These are phyloP conservation scores for Takashimella tepidaria DNA, from an alignment of 1,284 basidiomycete genomes.

Conservation along the genomic window DNA sequence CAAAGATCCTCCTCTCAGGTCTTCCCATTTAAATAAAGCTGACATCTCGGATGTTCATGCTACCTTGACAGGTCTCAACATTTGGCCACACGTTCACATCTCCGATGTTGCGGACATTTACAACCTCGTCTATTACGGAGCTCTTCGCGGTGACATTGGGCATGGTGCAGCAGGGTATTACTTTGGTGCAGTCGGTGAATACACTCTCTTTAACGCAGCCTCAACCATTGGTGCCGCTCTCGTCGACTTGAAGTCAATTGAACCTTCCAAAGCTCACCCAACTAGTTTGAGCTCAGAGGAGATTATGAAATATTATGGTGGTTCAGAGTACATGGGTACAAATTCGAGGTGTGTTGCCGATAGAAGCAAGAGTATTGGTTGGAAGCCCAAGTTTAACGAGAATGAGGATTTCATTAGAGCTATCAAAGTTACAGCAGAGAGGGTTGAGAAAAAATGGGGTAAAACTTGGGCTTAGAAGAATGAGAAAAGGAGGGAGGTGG, in stretches of 20 bases:
- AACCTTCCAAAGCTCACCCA: slow-evolving; percentile 23
- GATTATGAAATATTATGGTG: slow-evolving; percentile 41
- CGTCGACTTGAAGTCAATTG: slow-evolving; percentile 21
- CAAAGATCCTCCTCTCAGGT: background rate
- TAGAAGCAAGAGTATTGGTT: slow-evolving; percentile 55
- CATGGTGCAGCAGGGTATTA: slow-evolving; percentile 45
- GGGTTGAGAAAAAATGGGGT: slow-evolving; percentile 21
- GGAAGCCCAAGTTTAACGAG: slow-evolving; percentile 35
- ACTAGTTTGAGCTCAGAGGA: slow-evolving; percentile 36
- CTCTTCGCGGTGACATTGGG: slow-evolving; percentile 23
- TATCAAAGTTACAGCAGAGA: slow-evolving; percentile 20
- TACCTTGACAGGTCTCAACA: slow-evolving; percentile 8
- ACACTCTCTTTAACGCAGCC: slow-evolving; percentile 32
- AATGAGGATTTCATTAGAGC: slow-evolving; percentile 24
- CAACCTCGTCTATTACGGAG: slow-evolving; percentile 26
- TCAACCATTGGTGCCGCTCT: slow-evolving; percentile 37
- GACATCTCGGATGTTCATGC: background rate
- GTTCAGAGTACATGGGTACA: slow-evolving; percentile 50
- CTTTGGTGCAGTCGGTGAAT: slow-evolving; percentile 44
- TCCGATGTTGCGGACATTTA: slow-evolving; percentile 26
- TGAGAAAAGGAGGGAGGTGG: no score
- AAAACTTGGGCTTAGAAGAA: slow-evolving; percentile 12
- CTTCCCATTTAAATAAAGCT: background rate
- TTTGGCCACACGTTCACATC: slow-evolving; percentile 22
- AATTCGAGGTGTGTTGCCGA: slow-evolving; percentile 56